Percentiles rank a stretch among this genome's conserved stretches.
Evolutionary conservation across 257 asterid genomes (phyloP).

Genomic region (Solanum chaucha): DNA sequence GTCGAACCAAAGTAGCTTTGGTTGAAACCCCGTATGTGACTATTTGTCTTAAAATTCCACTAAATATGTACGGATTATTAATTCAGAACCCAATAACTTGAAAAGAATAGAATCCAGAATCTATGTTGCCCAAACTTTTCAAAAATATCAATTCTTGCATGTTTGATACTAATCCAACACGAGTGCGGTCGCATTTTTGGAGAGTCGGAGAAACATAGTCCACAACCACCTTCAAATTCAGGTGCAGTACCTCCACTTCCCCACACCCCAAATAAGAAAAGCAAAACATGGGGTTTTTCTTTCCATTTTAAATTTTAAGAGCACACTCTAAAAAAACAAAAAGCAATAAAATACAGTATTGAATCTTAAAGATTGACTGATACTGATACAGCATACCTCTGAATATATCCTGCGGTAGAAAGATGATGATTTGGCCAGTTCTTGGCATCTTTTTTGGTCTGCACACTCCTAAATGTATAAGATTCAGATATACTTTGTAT

Average conservation of each 20-base stretch:
- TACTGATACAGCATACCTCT: slow-evolving; percentile 30
- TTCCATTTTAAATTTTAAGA: not conserved
- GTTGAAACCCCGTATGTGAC: not conserved
- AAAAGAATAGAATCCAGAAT: not conserved
- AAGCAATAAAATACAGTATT: not conserved
- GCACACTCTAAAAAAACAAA: not conserved
- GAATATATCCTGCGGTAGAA: slow-evolving; percentile 56
- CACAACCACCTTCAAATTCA: no score
- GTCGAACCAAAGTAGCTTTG: not conserved
- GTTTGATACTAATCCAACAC: no score
- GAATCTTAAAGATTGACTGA: not conserved
- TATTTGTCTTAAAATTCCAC: not conserved
- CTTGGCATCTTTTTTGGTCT: slow-evolving; percentile 15
- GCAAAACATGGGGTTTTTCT: not conserved
- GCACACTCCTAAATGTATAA: slow-evolving; percentile 19
- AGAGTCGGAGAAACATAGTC: not conserved
- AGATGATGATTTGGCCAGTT: slow-evolving; percentile 39
- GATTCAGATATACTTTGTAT: not conserved
- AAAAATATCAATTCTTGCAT: not conserved
- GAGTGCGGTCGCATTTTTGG: not conserved
- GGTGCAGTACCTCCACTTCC: no score
- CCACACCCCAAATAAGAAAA: not conserved
- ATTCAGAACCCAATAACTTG: not conserved
- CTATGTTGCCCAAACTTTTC: not conserved
- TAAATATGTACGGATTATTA: no score